A percentile compares a stretch with the other conserved stretches of the same genome.
Evolutionary conservation across 2,329 filamentous ascomycete species (phyloP).

Genomic region (Alternaria alternata): DNA sequence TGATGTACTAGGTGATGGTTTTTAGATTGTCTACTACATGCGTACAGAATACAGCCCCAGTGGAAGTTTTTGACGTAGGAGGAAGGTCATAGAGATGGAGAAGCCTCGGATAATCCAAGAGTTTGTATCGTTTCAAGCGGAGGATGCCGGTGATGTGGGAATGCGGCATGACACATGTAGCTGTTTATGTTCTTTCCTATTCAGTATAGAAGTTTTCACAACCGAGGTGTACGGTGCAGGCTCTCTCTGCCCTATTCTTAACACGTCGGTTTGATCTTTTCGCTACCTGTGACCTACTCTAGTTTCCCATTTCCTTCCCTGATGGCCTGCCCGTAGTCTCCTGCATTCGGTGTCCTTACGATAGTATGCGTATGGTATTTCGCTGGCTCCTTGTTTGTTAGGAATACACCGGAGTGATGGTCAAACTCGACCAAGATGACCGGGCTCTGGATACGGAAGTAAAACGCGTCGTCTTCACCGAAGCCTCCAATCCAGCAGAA

Average conservation of each 20-base stretch:
- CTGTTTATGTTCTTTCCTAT: not conserved
- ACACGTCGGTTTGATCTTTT: not conserved
- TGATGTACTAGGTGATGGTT: not conserved
- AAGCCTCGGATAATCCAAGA: not conserved
- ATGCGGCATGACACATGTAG: not conserved
- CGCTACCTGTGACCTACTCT: slow-evolving; percentile 2
- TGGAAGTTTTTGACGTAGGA: not conserved
- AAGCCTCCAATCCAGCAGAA: slow-evolving; percentile 81
- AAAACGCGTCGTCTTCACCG: slow-evolving; percentile 73
- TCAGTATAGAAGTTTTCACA: not conserved
- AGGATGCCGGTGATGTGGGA: not conserved
- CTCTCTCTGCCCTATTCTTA: not conserved
- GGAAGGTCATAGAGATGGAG: not conserved
- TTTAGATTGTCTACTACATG: not conserved
- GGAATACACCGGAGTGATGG: slow-evolving; percentile 79
- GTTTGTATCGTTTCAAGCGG: not conserved
- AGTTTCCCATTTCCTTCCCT: slow-evolving; percentile 37
- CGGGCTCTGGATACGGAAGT: slow-evolving; percentile 79
- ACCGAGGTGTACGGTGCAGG: not conserved
- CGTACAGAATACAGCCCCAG: not conserved
- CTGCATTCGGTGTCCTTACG: slow-evolving; percentile 74
- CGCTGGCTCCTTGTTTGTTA: slow-evolving; percentile 75
- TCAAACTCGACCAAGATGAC: slow-evolving; percentile 81
- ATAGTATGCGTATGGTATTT: slow-evolving; percentile 84
- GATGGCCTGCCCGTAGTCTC: slow-evolving; percentile 74